phyloP scores from a whole-genome alignment of 2,329 filamentous ascomycete species.

The Aspergillaceae sp. region DNA sequence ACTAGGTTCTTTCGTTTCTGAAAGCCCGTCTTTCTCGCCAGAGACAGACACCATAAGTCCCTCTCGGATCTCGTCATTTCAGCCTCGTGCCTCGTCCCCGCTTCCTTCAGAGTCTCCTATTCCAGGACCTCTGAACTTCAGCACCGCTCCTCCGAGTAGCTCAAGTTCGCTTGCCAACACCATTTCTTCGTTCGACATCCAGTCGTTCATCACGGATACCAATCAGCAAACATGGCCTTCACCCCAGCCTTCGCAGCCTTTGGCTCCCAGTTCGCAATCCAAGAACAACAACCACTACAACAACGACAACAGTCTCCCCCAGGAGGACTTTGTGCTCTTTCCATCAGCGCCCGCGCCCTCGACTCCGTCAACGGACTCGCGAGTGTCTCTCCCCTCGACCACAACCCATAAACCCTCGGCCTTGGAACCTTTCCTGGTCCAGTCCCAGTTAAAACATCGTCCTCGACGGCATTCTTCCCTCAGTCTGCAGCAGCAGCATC shows the following conservation, averaged over 20 bases:
- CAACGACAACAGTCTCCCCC: constrained; percentile 23
- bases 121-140: constrained; percentile 39
- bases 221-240: constrained; percentile 41
- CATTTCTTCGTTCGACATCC: constrained; percentile 34
- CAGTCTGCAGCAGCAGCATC: constrained; percentile 27
- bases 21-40: constrained; percentile 27
- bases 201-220: constrained; percentile 44
- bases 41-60: constrained; percentile 37
- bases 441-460: constrained; percentile 19
- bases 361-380: constrained; percentile 27
- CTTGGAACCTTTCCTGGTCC: constrained; percentile 26
- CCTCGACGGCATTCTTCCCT: constrained; percentile 28
- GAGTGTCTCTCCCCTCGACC: constrained; percentile 27
- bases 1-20: constrained; percentile 27
- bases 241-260: constrained; percentile 35
- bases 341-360: constrained; percentile 24
- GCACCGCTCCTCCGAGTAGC: constrained; percentile 36
- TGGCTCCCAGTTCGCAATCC: constrained; percentile 29
- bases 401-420: constrained; percentile 29
- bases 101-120: constrained; percentile 36
- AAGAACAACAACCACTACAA: constrained; percentile 21
- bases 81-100: constrained; percentile 20
- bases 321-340: constrained; percentile 40
- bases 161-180: constrained; percentile 31
- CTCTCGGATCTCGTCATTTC: constrained; percentile 19